phyloP scores from a whole-genome alignment of 164 flowering plant genomes.

The Sextonia rubra region DNA sequence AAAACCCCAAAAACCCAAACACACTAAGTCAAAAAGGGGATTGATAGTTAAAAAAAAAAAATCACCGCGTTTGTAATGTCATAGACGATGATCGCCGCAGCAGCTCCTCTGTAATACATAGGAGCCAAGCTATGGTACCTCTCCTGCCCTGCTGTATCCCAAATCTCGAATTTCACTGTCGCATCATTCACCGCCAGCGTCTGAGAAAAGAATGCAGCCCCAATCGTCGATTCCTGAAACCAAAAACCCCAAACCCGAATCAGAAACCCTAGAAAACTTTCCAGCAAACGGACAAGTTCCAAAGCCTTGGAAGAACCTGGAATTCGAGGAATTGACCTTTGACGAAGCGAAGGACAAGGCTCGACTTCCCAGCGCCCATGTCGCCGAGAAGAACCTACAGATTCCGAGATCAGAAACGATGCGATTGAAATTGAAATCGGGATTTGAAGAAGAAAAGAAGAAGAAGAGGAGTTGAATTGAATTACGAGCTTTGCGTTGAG shows the following conservation, averaged over 20 bases:
- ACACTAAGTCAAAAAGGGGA: background rate
- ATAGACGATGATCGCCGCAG: conserved; percentile 62
- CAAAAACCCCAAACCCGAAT: background rate
- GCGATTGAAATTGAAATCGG: background rate
- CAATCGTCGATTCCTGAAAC: conserved; percentile 60
- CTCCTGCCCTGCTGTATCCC: conserved; percentile 80
- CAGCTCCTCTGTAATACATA: conserved; percentile 72
- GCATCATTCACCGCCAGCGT: conserved; percentile 51
- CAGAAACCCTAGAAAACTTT: background rate
- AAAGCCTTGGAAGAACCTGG: conserved; percentile 32
- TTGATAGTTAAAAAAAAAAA: no score
- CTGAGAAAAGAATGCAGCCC: conserved; percentile 67
- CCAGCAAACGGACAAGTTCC: background rate
- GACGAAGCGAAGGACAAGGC: conserved; percentile 61
- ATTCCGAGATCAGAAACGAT: background rate
- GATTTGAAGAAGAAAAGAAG: background rate
- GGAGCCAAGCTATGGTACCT: conserved; percentile 74
- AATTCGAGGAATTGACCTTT: conserved; percentile 66
- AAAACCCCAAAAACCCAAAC: background rate
- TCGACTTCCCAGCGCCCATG: conserved; percentile 69
- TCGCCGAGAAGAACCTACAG: conserved; percentile 62
- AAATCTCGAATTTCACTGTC: conserved; percentile 63
- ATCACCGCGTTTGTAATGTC: conserved; percentile 48
- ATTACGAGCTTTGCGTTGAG: conserved; percentile 71
- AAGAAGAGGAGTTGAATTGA: conserved; percentile 1